Percentiles rank a stretch among this genome's conserved stretches.
Evolutionary conservation across 495 filamentous ascomycete genomes (phyloP).

Genomic region (Penicillium verhagenii): DNA sequence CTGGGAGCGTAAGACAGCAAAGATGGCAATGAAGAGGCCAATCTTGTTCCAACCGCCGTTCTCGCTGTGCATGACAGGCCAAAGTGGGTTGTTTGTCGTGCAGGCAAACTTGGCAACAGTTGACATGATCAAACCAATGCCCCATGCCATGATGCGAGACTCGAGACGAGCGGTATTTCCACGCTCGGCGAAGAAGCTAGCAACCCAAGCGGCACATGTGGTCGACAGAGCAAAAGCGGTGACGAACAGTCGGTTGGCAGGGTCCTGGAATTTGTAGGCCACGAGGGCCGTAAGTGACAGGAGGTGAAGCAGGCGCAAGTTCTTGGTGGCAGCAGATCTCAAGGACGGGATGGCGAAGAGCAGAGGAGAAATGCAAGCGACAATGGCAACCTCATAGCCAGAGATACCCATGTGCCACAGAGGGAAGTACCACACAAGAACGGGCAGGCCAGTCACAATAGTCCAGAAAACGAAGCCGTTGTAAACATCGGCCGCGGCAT

Average conservation of each 20-base stretch:
- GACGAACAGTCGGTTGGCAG: slow-evolving; percentile 74
- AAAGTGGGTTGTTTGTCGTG: slow-evolving; percentile 96
- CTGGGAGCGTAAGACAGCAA: slow-evolving; percentile 71
- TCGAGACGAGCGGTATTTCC: slow-evolving; percentile 74
- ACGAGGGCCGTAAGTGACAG: slow-evolving; percentile 76
- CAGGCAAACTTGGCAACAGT: slow-evolving; percentile 90
- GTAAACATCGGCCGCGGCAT: slow-evolving; percentile 87
- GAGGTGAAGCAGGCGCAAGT: slow-evolving; percentile 68
- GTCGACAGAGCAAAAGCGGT: slow-evolving; percentile 76
- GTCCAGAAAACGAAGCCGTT: slow-evolving; percentile 98
- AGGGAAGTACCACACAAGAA: slow-evolving; percentile 96
- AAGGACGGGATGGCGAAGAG: slow-evolving; percentile 72
- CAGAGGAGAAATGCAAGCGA: slow-evolving; percentile 78
- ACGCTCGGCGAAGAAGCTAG: slow-evolving; percentile 74
- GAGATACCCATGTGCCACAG: slow-evolving; percentile 99
- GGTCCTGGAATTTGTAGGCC: slow-evolving; percentile 72
- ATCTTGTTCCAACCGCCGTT: slow-evolving; percentile 94
- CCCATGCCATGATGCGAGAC: slow-evolving; percentile 74
- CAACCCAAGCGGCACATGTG: slow-evolving; percentile 78
- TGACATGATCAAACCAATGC: slow-evolving; percentile 79
- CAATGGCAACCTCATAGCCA: slow-evolving; percentile 87
- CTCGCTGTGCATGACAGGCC: slow-evolving; percentile 84
- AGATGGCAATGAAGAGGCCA: slow-evolving; percentile 71
- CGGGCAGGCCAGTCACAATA: slow-evolving; percentile 80
- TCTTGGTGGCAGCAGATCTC: slow-evolving; percentile 63